Evolutionary conservation across 2,329 filamentous ascomycete species (phyloP).

Genomic region (Xylariaceae sp.): DNA sequence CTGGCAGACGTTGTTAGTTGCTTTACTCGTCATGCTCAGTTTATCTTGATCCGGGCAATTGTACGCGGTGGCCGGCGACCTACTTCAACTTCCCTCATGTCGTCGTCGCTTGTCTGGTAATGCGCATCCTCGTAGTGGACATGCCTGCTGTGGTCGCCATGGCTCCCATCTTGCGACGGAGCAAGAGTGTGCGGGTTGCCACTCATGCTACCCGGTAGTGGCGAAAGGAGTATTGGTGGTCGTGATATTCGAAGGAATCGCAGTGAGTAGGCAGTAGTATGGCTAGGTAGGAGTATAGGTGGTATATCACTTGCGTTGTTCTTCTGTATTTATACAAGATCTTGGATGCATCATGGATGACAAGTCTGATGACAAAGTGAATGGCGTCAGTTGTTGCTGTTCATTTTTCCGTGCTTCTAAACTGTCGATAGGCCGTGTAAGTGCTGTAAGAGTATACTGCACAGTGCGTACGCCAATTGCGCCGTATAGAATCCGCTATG

Average conservation of each 20-base stretch:
- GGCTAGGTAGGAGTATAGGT: background rate
- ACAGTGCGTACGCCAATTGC: no score
- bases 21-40: background rate
- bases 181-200: conserved; percentile 11
- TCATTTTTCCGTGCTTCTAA: background rate
- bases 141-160: conserved; percentile 26
- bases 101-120: conserved; percentile 49
- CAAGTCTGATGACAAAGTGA: background rate
- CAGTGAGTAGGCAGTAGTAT: no score
- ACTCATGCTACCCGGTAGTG: conserved; percentile 16
- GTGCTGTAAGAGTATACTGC: no score
- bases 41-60: background rate
- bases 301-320: background rate
- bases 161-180: conserved; percentile 19
- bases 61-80: conserved; percentile 5
- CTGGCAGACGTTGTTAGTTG: conserved; percentile 32
- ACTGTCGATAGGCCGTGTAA: no score
- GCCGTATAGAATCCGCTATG: no score
- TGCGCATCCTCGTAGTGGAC: conserved; percentile 37
- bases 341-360: background rate
- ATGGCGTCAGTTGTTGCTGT: conserved; percentile 6
- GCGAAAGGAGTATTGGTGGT: background rate
- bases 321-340: background rate
- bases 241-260: no score
- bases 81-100: conserved; percentile 51